Percentiles rank a stretch among this genome's conserved stretches.
phyloP scores from a whole-genome alignment of 495 filamentous ascomycete species.

The Penicillium soppii region DNA sequence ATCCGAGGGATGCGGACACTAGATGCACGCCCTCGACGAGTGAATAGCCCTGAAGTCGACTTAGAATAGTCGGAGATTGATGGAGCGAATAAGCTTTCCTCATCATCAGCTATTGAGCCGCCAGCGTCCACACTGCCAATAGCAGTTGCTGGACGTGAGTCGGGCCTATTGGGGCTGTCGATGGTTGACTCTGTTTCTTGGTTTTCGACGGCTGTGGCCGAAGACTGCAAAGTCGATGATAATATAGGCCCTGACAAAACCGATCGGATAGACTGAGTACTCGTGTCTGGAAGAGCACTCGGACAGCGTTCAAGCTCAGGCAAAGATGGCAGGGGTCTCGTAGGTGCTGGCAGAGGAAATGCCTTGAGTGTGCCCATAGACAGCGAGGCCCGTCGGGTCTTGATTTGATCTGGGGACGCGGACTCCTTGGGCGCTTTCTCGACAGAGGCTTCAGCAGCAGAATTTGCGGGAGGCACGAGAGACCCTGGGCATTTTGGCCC shows the following conservation, averaged over 20 bases:
- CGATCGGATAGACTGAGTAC: constrained; percentile 1
- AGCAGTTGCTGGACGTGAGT: constrained; percentile 8
- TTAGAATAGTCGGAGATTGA: constrained; percentile 15
- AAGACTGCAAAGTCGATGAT: constrained; percentile 5
- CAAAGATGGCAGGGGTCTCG: constrained; percentile 34
- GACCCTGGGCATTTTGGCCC: constrained; percentile 11
- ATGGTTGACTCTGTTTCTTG: neutral
- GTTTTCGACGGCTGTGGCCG: constrained; percentile 18
- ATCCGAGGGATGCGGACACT: constrained; percentile 20
- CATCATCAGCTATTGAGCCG: constrained; percentile 10
- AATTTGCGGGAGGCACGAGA: neutral
- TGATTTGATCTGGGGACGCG: constrained; percentile 8
- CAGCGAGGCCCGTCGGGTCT: constrained; percentile 25
- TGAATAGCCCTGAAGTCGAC: constrained; percentile 13
- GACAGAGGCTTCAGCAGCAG: neutral
- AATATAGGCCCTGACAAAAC: constrained; percentile 3
- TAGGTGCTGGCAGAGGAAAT: constrained; percentile 43
- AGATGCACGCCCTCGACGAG: constrained; percentile 13
- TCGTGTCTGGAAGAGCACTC: constrained; percentile 6
- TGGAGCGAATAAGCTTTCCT: constrained; percentile 8
- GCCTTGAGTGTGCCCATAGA: constrained; percentile 33
- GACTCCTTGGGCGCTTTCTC: constrained; percentile 3
- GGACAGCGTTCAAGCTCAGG: constrained; percentile 16
- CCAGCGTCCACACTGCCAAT: constrained; percentile 8
- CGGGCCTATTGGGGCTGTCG: constrained; percentile 8